Evolutionary conservation across 768 basidiomycete species (phyloP), one percentile per base, ranked within the genome.

Genomic region (Rhizopogon salebrosus): DNA sequence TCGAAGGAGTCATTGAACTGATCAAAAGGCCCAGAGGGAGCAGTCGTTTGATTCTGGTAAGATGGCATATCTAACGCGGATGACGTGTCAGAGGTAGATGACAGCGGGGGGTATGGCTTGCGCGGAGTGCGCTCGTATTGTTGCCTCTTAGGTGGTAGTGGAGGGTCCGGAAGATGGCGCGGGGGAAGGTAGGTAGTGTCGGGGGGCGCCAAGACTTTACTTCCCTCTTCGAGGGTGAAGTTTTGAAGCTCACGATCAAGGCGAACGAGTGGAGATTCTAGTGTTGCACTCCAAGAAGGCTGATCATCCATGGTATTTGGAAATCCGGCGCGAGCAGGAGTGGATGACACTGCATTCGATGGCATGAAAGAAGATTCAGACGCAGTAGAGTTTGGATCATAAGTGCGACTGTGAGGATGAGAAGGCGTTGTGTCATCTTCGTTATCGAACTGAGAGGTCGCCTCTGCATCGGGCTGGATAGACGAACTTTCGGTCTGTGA

Each of bases 351-450:
- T 0, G 87, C 87, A 7, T 77, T 87, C 3, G 76, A 75, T 13
- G 87, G 88, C 65, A 85, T 75, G 66, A 93, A 95, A 3, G 89
- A 91, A 51, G 72, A 78, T 55, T 91, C 87, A 29, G 78, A 82
- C 35, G 77, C 74, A 6, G 78, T 75, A 11, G 75, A 67, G 56
- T 79, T 80, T 3, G 77, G 54, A 43, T 71, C 69, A 41, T 74
- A 74, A 48, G 56, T 49, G 49, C 48, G 31, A 2, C 53, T 48
- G 34, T 49, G 23, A 48, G 35, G 31, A 18, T 39, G 61, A 52
- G 58, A 60, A 22, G 48, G 55, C 1, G 60, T 59, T 2, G 48
- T 35, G 24, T 56, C 41, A 27, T 31, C 13, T 22, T 53, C 48
- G 20, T 51, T 52, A 37, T 56, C 57, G 23, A 57, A 38, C n/a